Conservation (phyloP, 805 yeast genomes). For the Starmerella etchellsii region DNA sequence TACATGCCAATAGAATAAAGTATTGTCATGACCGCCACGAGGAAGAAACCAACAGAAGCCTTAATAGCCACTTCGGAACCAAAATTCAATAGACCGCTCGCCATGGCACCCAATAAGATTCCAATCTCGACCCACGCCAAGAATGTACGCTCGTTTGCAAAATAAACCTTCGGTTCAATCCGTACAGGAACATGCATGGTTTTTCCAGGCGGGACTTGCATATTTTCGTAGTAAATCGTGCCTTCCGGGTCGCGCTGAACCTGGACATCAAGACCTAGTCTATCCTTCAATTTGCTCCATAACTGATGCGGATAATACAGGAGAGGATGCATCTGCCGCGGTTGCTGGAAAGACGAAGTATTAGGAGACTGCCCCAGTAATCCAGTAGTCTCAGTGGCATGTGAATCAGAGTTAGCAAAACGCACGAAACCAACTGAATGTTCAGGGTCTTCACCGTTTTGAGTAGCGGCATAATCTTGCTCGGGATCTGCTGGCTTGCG, state of each 20-base stretch:
- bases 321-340: neutral
- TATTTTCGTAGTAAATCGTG: conserved; percentile 43
- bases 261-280: conserved; percentile 20
- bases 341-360: neutral
- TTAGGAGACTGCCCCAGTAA: conserved; percentile 10
- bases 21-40: conserved; percentile 64
- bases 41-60: conserved; percentile 76
- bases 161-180: conserved; percentile 97
- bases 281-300: conserved; percentile 3
- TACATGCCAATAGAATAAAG: conserved; percentile 61
- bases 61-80: conserved; percentile 65
- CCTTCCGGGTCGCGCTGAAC: conserved; percentile 48
- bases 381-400: conserved; percentile 18
- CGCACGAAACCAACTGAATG: conserved; percentile 12
- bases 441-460: conserved; percentile 8
- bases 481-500: conserved; percentile 54
- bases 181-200: conserved; percentile 84
- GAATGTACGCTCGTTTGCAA: conserved; percentile 93
- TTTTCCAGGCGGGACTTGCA: conserved; percentile 77
- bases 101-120: conserved; percentile 76
- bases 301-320: neutral
- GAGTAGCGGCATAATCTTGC: conserved; percentile 7
- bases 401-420: conserved; percentile 7
- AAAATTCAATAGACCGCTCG: conserved; percentile 71
- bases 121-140: conserved; percentile 89